Conservation (phyloP, 441 rosid species). For the Brassica hybrid region DNA sequence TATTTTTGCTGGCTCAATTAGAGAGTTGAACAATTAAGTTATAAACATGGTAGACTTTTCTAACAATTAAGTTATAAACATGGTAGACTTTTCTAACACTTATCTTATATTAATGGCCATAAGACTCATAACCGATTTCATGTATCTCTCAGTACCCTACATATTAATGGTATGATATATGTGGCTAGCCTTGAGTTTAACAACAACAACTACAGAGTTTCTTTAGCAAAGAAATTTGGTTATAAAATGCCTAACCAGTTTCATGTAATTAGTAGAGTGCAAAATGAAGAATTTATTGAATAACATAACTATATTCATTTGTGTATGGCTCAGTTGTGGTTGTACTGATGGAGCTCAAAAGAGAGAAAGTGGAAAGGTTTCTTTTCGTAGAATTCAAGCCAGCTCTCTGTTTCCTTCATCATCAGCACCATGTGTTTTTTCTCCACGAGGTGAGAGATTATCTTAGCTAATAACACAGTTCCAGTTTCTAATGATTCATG, state of each 20-base stretch:
- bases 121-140: background rate
- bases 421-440: constrained; percentile 40
- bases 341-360: constrained; percentile 23
- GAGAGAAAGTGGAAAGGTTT: background rate
- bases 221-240: background rate
- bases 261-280: background rate
- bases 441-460: constrained; percentile 20
- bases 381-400: constrained; percentile 24
- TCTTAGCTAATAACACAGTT: background rate
- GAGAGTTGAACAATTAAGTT: background rate
- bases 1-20: background rate
- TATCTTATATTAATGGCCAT: background rate
- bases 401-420: constrained; percentile 35
- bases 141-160: background rate
- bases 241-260: constrained; percentile 34
- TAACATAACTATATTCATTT: background rate
- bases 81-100: background rate
- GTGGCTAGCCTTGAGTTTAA: constrained; percentile 34
- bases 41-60: background rate
- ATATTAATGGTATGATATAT: background rate
- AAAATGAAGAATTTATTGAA: constrained; percentile 28
- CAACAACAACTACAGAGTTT: constrained; percentile 29
- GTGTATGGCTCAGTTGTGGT: constrained; percentile 25
- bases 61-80: background rate
- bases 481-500: background rate